Conservation (phyloP, 208 protist genomes). For the Crithidia expoeki region DNA sequence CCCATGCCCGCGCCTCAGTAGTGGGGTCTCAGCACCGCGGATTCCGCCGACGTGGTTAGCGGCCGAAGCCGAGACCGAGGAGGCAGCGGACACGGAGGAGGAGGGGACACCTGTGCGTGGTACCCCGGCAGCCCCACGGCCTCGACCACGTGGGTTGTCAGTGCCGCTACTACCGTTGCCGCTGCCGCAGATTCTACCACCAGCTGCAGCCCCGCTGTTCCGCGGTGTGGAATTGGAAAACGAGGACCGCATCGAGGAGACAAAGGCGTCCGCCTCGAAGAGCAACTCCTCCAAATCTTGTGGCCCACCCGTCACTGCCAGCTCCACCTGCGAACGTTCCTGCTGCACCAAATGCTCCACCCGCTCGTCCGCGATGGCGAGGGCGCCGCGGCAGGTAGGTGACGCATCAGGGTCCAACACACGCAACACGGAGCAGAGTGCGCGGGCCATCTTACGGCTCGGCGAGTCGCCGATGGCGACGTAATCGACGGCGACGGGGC, state of each 20-base stretch:
- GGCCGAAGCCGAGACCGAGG: neutral
- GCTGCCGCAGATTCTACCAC: neutral
- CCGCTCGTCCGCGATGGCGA: constrained; percentile 46
- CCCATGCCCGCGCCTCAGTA: neutral
- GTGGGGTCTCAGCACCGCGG: neutral
- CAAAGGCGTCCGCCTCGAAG: constrained; percentile 59
- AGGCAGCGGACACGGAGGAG: neutral
- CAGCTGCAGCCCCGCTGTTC: neutral
- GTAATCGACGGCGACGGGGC: constrained; percentile 45
- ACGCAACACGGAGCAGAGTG: constrained; percentile 71
- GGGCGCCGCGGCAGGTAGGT: constrained; percentile 11
- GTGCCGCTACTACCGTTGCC: neutral
- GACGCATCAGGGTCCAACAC: constrained; percentile 16
- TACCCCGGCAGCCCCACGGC: neutral
- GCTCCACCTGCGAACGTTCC: constrained; percentile 51
- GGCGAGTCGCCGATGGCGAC: constrained; percentile 69
- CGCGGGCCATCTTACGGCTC: constrained; percentile 81
- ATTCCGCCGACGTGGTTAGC: neutral
- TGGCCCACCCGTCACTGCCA: constrained; percentile 38
- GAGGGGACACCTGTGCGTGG: neutral
- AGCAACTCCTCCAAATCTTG: constrained; percentile 50
- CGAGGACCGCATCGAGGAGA: constrained; percentile 49
- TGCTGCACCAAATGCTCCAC: constrained; percentile 59
- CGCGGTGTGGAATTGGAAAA: constrained; percentile 28
- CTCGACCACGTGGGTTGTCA: neutral